Conservation (phyloP, 2,329 filamentous ascomycete genomes). For the Dendryphion nanum region DNA sequence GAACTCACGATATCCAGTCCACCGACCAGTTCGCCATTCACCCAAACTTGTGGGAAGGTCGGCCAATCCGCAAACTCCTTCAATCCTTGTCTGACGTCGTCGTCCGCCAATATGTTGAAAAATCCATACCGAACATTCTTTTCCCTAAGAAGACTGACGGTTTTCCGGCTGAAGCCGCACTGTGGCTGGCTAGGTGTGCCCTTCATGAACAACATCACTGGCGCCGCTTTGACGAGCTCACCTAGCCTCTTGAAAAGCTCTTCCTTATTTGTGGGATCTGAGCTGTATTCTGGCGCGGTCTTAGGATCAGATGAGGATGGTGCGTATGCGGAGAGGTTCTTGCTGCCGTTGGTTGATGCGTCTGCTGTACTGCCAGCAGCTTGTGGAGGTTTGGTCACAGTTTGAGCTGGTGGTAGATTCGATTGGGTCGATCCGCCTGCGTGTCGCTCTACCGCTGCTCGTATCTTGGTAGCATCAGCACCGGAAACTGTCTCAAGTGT, state of each 20-base stretch:
- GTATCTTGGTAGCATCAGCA: constrained; percentile 82
- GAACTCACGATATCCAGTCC: constrained; percentile 88
- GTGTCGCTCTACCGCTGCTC: constrained; percentile 80
- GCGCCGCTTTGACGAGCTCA: constrained; percentile 89
- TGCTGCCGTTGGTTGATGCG: constrained; percentile 35
- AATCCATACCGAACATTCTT: constrained; percentile 94
- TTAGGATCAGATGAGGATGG: constrained; percentile 42
- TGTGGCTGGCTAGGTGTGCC: constrained; percentile 85
- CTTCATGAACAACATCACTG: constrained; percentile 99
- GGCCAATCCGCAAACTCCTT: constrained; percentile 99
- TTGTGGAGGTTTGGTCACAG: constrained; percentile 45
- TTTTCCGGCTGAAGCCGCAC: constrained; percentile 89
- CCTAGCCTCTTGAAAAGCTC: constrained; percentile 77
- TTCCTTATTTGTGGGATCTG: constrained; percentile 63
- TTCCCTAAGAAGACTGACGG: constrained; percentile 83
- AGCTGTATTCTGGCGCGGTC: constrained; percentile 48
- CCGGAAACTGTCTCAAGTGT: constrained; percentile 85
- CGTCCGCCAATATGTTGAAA: constrained; percentile 97
- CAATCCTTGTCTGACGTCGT: constrained; percentile 92
- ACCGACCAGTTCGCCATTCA: constrained; percentile 85
- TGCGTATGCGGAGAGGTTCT: constrained; percentile 46
- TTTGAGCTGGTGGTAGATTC: constrained; percentile 43
- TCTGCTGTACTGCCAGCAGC: constrained; percentile 33
- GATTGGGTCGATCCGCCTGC: constrained; percentile 50
- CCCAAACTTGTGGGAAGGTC: constrained; percentile 93